Conservation (phyloP, 2,329 filamentous ascomycete genomes). For the Colletotrichum graminicola region DNA sequence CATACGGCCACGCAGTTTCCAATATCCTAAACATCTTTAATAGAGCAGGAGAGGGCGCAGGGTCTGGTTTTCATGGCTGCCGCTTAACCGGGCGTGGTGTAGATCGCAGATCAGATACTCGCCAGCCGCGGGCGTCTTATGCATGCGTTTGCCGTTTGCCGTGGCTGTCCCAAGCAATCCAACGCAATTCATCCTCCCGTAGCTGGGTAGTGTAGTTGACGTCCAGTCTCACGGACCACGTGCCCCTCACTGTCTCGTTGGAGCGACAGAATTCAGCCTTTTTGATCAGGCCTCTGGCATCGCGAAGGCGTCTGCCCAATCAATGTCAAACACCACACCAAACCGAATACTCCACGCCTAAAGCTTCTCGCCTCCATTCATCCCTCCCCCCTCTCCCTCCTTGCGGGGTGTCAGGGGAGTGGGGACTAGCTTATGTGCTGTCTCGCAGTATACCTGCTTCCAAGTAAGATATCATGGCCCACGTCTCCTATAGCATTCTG, state of each 20-base stretch:
- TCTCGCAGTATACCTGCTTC: background rate
- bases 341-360: conserved; percentile 4
- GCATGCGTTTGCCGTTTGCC: background rate
- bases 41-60: background rate
- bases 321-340: conserved; percentile 1
- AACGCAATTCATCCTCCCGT: background rate
- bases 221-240: background rate
- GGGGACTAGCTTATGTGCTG: background rate
- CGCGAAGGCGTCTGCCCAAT: background rate
- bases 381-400: background rate
- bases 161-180: background rate
- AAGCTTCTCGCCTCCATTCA: background rate
- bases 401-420: background rate
- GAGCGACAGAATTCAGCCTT: background rate
- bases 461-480: background rate
- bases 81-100: background rate
- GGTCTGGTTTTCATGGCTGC: background rate
- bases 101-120: background rate
- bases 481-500: background rate
- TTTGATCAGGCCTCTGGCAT: background rate
- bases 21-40: background rate
- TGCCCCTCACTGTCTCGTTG: background rate
- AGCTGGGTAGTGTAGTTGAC: background rate
- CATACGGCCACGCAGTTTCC: conserved; percentile 13
- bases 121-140: background rate